Evolutionary conservation across 139 green algal genomes (phyloP), one percentile per base, ranked within the genome.

Genomic region (Gonium pectorale): DNA sequence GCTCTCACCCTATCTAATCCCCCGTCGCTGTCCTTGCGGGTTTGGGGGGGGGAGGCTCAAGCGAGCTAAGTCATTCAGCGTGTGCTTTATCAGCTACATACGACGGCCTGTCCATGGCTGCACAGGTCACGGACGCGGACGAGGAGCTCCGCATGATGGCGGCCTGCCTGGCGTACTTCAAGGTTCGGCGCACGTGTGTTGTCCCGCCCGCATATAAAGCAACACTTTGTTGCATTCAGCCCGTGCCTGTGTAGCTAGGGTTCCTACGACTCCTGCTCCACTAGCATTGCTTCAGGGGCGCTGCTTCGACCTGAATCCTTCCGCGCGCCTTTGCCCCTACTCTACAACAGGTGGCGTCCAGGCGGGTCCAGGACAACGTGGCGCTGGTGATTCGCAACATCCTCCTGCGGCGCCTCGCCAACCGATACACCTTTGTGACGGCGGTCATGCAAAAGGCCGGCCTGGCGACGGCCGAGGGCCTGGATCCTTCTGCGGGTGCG

Each of bases 71-170:
- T 3, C 26, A 13, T 49, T 38, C 41, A 62, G 75, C 38, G 21
- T 83, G 21, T 7, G 9, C 38, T 71, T 70, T 38, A 37, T 13
- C 35, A 72, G 63, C 27, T 40, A n/a, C n/a, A n/a, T n/a, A 69
- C 21, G 38, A 72, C 15, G 26, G 15, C 22, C 37, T 72, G 7
- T 75, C 27, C 26, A 44, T 63, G 78, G 59, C n/a, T n/a, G n/a
- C 62, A 1, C 78, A 75, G 62, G 31, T 62, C 22, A 84, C 78
- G 41, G 8, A 21, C 7, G 59, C 38, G 21, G 82, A 87, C 49
- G 64, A 87, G 24, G 82, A 80, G 71, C 82, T 87, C n/a, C n/a
- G n/a, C 60, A 87, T 87, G 82, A 70, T 83, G 43, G 82, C 82
- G 1, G 62, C 71, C 15, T 60, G 56, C 15, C 82, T 87, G 1